These are phyloP conservation scores for Cladosporium phlei DNA, from an alignment of 2,329 filamentous ascomycete species.

Conservation along the genomic window DNA sequence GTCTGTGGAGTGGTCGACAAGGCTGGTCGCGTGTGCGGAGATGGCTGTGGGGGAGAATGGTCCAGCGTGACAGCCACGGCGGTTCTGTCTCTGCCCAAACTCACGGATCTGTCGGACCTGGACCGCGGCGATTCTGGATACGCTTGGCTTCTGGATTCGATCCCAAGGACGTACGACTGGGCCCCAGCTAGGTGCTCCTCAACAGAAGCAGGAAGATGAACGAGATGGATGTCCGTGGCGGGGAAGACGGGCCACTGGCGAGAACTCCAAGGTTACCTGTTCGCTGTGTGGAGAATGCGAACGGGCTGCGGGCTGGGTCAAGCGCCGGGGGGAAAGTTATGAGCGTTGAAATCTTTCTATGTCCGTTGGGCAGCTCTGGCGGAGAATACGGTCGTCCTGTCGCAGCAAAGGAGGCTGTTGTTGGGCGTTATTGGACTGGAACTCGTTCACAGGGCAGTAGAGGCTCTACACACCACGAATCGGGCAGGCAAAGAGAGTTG, in stretches of 20 bases:
- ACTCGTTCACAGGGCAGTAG: background rate
- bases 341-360: background rate
- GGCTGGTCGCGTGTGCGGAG: slow-evolving; percentile 12
- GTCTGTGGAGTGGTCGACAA: slow-evolving; percentile 4
- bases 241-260: background rate
- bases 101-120: background rate
- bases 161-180: background rate
- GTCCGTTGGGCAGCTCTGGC: background rate
- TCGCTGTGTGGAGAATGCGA: slow-evolving; percentile 7
- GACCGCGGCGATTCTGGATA: background rate
- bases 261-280: background rate
- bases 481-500: slow-evolving; percentile 7
- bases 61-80: slow-evolving; percentile 11
- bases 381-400: background rate
- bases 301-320: slow-evolving; percentile 13
- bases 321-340: slow-evolving; percentile 8
- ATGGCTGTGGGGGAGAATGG: slow-evolving; percentile 12
- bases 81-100: slow-evolving; percentile 2
- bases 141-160: background rate
- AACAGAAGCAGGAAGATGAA: background rate
- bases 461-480: slow-evolving; percentile 6
- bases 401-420: background rate
- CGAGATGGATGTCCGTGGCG: background rate
- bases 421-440: background rate
- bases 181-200: too few relatives aligned